Evolutionary conservation across 331 rosid species (phyloP).

Genomic region (Malus hybrid): DNA sequence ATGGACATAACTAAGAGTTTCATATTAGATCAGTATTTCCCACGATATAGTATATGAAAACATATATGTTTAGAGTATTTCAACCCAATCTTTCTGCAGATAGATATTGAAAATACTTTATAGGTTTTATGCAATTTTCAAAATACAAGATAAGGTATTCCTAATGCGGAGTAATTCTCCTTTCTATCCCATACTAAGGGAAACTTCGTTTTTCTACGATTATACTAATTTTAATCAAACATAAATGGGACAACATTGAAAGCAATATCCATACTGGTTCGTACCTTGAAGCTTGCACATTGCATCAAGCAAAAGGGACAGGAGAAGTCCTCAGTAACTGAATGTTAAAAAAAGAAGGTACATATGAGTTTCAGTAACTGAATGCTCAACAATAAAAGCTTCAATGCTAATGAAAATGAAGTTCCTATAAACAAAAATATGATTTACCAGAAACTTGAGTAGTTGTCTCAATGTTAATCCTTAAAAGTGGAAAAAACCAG

Average conservation of each 20-base stretch:
- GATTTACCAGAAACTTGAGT: not conserved
- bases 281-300: slow-evolving; percentile 91
- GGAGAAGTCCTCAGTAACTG: slow-evolving; percentile 89
- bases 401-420: not conserved
- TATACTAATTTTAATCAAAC: not conserved
- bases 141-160: not conserved
- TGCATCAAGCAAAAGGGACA: slow-evolving; percentile 97
- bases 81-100: not conserved
- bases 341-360: slow-evolving; percentile 17
- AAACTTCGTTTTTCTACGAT: not conserved
- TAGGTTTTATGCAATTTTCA: not conserved
- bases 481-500: not conserved
- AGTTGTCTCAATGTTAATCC: not conserved
- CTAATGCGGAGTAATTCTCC: not conserved
- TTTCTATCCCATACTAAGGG: not conserved
- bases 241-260: not conserved
- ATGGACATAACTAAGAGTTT: not conserved
- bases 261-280: not conserved
- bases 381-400: not conserved
- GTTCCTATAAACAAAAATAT: not conserved
- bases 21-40: not conserved
- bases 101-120: not conserved
- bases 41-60: not conserved
- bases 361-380: not conserved
- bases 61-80: not conserved